Conservation (phyloP, 106 monocot species). For the Phalaenopsis aphrodite region DNA sequence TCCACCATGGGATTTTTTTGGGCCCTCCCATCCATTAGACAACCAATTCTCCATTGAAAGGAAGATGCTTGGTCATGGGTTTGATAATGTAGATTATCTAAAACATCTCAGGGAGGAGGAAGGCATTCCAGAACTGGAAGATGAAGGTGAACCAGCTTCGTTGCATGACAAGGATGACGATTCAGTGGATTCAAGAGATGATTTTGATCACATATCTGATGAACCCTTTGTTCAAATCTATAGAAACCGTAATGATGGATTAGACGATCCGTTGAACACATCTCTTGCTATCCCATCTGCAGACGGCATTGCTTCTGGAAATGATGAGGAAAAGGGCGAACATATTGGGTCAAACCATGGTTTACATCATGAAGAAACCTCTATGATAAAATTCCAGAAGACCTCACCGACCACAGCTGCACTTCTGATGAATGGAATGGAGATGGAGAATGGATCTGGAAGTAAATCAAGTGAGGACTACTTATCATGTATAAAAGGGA, state of each 20-base stretch:
- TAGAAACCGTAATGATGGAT: conserved; percentile 44
- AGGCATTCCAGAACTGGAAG: conserved; percentile 83
- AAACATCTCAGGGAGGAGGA: conserved; percentile 55
- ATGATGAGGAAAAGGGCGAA: conserved; percentile 28
- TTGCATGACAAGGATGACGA: conserved; percentile 35
- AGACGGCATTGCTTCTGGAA: conserved; percentile 10
- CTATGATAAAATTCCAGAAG: conserved; percentile 21
- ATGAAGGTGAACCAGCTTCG: conserved; percentile 38
- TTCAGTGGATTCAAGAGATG: conserved; percentile 51
- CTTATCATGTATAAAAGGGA: conserved; percentile 58
- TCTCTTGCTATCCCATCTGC: conserved; percentile 5
- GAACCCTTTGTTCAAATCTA: conserved; percentile 70
- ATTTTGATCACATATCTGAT: conserved; percentile 64
- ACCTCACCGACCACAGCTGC: conserved; percentile 9
- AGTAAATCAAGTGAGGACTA: conserved; percentile 35
- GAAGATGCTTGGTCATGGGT: conserved; percentile 21
- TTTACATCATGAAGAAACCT: conserved; percentile 29
- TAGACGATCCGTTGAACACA: conserved; percentile 18
- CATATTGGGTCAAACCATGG: conserved; percentile 12
- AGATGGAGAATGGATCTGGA: conserved; percentile 21
- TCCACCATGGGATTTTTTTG: conserved; percentile 88
- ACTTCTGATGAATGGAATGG: conserved; percentile 32
- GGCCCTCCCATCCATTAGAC: conserved; percentile 58
- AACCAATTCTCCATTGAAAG: conserved; percentile 51
- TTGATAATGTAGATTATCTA: conserved; percentile 41